These are phyloP conservation scores for Amborella trichopoda DNA, from an alignment of 164 flowering plant species.

Conservation along the genomic window DNA sequence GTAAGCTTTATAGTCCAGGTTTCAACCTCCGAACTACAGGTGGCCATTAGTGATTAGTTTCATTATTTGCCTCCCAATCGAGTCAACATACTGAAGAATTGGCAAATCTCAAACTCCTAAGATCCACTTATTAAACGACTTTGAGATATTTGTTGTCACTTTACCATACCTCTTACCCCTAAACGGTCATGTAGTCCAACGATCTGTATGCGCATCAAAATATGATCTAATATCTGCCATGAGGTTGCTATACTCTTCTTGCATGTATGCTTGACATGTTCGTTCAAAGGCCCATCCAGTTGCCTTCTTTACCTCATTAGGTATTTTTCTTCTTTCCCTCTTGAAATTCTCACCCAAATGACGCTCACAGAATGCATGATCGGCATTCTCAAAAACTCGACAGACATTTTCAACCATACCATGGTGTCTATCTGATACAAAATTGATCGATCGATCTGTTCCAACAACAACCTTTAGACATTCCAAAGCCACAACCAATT, in stretches of 20 bases:
- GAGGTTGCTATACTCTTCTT: slow-evolving; percentile 55
- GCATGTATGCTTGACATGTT: slow-evolving; percentile 50
- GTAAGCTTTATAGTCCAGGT: slow-evolving; percentile 48
- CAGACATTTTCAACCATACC: slow-evolving; percentile 47
- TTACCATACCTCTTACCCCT: slow-evolving; percentile 64
- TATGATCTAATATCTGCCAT: slow-evolving; percentile 60
- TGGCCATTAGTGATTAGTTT: slow-evolving; percentile 47
- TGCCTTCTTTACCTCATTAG: slow-evolving; percentile 63
- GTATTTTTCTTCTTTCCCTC: slow-evolving; percentile 59
- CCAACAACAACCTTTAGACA: slow-evolving; percentile 41
- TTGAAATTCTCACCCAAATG: slow-evolving; percentile 50
- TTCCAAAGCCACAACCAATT: slow-evolving; percentile 77
- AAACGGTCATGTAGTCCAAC: slow-evolving; percentile 57
- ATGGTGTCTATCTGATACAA: slow-evolving; percentile 53
- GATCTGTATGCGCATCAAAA: slow-evolving; percentile 47
- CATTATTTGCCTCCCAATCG: slow-evolving; percentile 61
- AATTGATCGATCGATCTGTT: slow-evolving; percentile 34
- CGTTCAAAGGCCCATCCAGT: slow-evolving; percentile 42
- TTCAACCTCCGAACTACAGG: slow-evolving; percentile 23
- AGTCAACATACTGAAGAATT: too few relatives aligned
- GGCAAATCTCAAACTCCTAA: slow-evolving; percentile 67
- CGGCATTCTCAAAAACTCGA: slow-evolving; percentile 47
- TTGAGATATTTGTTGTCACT: slow-evolving; percentile 49
- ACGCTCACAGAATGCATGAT: slow-evolving; percentile 55
- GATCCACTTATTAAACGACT: slow-evolving; percentile 61